Percentiles rank a stretch among this genome's conserved stretches.
phyloP scores from a whole-genome alignment of 441 rosid genomes.

The Hura crepitans region DNA sequence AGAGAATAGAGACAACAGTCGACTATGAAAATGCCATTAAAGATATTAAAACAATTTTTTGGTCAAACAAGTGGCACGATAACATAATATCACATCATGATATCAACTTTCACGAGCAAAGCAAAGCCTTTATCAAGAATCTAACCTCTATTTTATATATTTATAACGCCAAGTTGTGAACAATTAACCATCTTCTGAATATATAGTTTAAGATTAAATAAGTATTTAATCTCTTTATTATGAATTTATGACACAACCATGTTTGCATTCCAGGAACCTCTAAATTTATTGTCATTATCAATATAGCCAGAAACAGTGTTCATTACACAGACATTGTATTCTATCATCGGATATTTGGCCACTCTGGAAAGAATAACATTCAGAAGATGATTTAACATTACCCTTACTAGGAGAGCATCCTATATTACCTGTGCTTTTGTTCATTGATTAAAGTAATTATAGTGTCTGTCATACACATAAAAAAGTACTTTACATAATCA shows the following conservation, averaged over 20 bases:
- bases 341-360: not conserved
- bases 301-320: constrained; percentile 2
- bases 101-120: not conserved
- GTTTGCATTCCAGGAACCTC: not conserved
- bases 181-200: not conserved
- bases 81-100: too few relatives aligned
- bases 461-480: too few relatives aligned
- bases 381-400: too few relatives aligned
- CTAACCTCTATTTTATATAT: not conserved
- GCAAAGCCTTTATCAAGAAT: not conserved
- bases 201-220: not conserved
- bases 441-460: too few relatives aligned
- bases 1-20: not conserved
- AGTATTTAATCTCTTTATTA: not conserved
- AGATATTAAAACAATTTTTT: not conserved
- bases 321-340: not conserved
- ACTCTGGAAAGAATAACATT: not conserved
- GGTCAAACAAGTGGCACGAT: not conserved
- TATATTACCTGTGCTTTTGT: too few relatives aligned
- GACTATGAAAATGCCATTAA: too few relatives aligned
- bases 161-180: not conserved
- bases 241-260: not conserved
- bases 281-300: not conserved
- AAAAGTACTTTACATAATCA: too few relatives aligned
- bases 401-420: too few relatives aligned